A percentile compares a stretch with the other conserved stretches of the same genome.
These are phyloP conservation scores for Cystobasidium ongulense DNA, from an alignment of 768 basidiomycete species.

Conservation along the genomic window DNA sequence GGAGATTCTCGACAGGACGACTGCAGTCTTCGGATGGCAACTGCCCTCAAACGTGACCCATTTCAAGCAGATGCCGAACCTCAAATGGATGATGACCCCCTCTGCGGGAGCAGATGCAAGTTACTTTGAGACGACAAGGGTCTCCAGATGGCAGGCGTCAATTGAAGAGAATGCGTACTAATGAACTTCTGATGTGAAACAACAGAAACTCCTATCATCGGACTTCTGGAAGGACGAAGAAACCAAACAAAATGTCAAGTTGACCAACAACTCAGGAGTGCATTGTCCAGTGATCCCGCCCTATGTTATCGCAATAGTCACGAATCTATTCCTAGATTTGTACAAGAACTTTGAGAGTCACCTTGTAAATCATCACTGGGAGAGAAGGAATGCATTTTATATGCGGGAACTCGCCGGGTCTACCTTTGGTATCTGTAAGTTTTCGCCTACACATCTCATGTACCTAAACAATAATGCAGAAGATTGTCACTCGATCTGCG, in stretches of 20 bases:
- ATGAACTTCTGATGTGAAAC: background rate
- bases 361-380: background rate
- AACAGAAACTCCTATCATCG: background rate
- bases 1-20: background rate
- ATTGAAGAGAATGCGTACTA: too few relatives aligned
- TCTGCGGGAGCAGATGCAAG: constrained; percentile 12
- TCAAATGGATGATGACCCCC: constrained; percentile 18
- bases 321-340: background rate
- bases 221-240: constrained; percentile 11
- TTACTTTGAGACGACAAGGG: too few relatives aligned
- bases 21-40: constrained; percentile 12
- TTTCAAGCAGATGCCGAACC: background rate
- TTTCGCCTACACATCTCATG: background rate
- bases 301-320: constrained; percentile 11
- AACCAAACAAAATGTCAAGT: background rate
- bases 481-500: background rate
- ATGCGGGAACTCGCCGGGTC: constrained; percentile 5
- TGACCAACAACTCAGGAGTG: constrained; percentile 22
- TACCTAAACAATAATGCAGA: background rate
- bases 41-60: background rate
- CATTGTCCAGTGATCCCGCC: constrained; percentile 9
- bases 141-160: too few relatives aligned
- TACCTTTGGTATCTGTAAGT: constrained; percentile 12
- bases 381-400: constrained; percentile 9
- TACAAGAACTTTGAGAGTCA: constrained; percentile 24